phyloP scores from a whole-genome alignment of 352 stramenopile species.

The Globisporangium viniferum region DNA sequence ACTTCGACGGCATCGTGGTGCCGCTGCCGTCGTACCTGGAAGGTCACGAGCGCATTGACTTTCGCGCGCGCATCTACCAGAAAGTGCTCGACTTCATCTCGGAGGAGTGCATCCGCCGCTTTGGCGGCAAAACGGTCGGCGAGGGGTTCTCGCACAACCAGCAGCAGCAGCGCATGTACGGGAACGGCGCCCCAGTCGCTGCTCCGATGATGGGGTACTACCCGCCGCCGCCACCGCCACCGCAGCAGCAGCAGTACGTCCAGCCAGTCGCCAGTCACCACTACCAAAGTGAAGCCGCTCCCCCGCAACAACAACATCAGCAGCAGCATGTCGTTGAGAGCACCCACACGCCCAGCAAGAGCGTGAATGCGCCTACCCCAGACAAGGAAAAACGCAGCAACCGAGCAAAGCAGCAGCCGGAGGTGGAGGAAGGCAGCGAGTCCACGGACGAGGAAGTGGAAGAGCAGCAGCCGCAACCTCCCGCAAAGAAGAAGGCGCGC shows the following conservation, averaged over 20 bases:
- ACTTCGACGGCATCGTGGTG: slow-evolving; percentile 81
- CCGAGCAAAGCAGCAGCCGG: neutral
- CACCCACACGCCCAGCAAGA: neutral
- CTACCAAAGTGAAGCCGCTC: neutral
- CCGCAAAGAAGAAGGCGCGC: neutral
- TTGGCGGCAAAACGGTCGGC: slow-evolving; percentile 17
- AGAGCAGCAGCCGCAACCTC: neutral
- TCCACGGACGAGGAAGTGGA: neutral
- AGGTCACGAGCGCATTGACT: slow-evolving; percentile 66
- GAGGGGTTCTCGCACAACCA: neutral
- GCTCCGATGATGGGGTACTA: neutral
- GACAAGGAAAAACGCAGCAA: slow-evolving; percentile 1
- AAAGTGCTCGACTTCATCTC: slow-evolving; percentile 84
- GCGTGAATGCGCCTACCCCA: neutral
- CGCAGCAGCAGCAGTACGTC: neutral
- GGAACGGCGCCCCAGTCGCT: neutral
- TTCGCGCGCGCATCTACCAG: slow-evolving; percentile 76
- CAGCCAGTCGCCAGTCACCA: neutral
- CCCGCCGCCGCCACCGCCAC: neutral
- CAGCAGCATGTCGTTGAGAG: neutral
- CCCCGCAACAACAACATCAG: neutral
- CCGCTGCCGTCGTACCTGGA: slow-evolving; percentile 73
- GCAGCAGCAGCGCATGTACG: neutral
- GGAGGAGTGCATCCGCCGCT: slow-evolving; percentile 70
- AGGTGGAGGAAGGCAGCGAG: neutral